These are phyloP conservation scores for Thelephora ganbajun DNA, from an alignment of 768 basidiomycete species.

Conservation along the genomic window DNA sequence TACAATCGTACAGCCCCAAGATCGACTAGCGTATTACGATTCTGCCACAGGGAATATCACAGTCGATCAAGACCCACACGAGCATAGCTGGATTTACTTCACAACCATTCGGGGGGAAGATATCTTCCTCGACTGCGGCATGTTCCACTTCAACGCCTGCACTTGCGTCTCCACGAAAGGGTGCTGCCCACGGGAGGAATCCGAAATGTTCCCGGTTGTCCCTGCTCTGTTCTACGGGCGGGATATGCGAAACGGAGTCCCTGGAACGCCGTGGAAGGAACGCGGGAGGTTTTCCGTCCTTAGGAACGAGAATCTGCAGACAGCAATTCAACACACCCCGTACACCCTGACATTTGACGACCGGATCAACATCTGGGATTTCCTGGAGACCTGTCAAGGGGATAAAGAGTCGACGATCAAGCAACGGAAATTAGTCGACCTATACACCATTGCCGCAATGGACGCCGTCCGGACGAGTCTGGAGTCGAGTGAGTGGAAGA, in stretches of 20 bases:
- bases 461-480: too few species aligned
- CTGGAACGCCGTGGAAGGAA: neutral
- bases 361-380: too few species aligned
- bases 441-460: too few species aligned
- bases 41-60: slow-evolving; percentile 11
- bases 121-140: slow-evolving; percentile 24
- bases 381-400: too few species aligned
- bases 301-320: neutral
- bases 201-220: neutral
- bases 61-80: slow-evolving; percentile 26
- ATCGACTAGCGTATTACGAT: slow-evolving; percentile 21
- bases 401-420: too few species aligned
- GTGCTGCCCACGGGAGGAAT: neutral
- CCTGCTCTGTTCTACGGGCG: neutral
- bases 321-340: neutral
- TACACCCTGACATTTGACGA: too few species aligned
- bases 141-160: slow-evolving; percentile 31
- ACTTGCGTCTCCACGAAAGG: slow-evolving; percentile 4
- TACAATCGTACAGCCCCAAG: slow-evolving; percentile 19
- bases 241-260: neutral
- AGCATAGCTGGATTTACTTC: slow-evolving; percentile 40
- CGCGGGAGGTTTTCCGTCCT: neutral
- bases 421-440: too few species aligned
- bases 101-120: slow-evolving; percentile 27
- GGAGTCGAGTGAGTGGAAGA: too few species aligned